phyloP scores from a whole-genome alignment of 2,329 filamentous ascomycete species.

The Aspergillus spinulosporus region DNA sequence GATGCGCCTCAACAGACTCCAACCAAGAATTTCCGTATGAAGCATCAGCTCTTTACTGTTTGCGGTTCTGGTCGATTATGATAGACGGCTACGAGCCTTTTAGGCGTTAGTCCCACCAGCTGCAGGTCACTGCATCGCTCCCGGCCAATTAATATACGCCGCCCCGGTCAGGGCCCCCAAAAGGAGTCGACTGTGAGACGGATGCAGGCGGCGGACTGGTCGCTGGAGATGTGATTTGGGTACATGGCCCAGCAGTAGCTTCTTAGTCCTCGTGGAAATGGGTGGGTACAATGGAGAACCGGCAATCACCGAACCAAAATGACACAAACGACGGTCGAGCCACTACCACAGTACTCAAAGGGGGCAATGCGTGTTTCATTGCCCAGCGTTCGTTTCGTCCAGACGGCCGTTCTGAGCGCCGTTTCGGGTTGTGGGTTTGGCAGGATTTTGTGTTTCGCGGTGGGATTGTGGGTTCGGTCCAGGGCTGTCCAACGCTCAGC shows the following conservation, averaged over 20 bases:
- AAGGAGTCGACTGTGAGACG: neutral
- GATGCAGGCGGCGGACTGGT: slow-evolving; percentile 3
- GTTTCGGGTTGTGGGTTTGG: slow-evolving; percentile 4
- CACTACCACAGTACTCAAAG: neutral
- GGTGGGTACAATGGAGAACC: slow-evolving; percentile 3
- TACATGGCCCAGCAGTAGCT: slow-evolving; percentile 1
- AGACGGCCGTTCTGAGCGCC: neutral
- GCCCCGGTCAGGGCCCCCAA: neutral
- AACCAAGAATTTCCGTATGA: neutral
- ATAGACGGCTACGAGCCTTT: neutral
- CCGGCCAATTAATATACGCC: slow-evolving; percentile 1
- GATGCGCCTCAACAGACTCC: neutral
- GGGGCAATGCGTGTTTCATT: slow-evolving; percentile 8
- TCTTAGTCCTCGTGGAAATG: slow-evolving; percentile 6
- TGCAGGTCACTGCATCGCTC: neutral
- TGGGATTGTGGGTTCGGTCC: neutral
- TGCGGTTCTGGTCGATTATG: neutral
- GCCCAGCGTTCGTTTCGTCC: slow-evolving; percentile 4
- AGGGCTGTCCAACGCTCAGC: neutral
- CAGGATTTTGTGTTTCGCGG: slow-evolving; percentile 2
- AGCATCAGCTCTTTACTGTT: neutral
- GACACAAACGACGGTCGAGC: neutral
- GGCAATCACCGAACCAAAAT: slow-evolving; percentile 5
- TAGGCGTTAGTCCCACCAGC: slow-evolving; percentile 2
- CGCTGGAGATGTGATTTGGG: neutral